Percentiles rank a stretch among this genome's conserved stretches.
These are phyloP conservation scores for Leptographium flavum DNA, from an alignment of 2,329 filamentous ascomycete genomes.

Conservation along the genomic window DNA sequence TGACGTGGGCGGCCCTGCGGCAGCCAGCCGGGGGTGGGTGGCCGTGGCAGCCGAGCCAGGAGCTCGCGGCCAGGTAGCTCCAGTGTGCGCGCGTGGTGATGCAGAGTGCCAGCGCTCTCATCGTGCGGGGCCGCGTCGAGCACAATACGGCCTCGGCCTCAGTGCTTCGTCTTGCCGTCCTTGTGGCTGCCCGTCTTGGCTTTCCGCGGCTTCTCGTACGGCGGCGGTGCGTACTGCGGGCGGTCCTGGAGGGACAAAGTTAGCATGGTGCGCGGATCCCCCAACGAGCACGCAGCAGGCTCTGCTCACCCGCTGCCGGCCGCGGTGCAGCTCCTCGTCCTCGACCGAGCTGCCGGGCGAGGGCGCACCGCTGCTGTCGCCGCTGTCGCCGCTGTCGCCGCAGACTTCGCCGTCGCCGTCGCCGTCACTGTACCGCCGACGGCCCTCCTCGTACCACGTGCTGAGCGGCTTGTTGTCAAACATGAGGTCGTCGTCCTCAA, in stretches of 20 bases:
- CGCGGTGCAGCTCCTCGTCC: constrained; percentile 25
- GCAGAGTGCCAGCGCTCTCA: too few species aligned
- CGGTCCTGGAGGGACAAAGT: constrained; percentile 4
- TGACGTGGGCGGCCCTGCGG: too few species aligned
- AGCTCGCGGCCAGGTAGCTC: too few species aligned
- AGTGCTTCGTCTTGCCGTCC: constrained; percentile 5
- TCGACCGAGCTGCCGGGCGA: constrained; percentile 10
- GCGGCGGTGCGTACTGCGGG: constrained; percentile 10
- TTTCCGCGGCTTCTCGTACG: constrained; percentile 9
- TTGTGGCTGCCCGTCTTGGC: constrained; percentile 5
- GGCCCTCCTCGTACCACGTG: constrained; percentile 46
- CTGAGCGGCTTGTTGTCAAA: constrained; percentile 46
- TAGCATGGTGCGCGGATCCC: not conserved
- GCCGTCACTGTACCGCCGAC: constrained; percentile 26
- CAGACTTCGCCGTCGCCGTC: too few species aligned
- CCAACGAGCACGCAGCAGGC: not conserved
- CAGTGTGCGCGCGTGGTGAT: too few species aligned
- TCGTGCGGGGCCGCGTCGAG: too few species aligned
- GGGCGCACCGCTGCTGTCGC: constrained; percentile 8
- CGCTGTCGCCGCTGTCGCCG: constrained; percentile 22
- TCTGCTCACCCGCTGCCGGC: constrained; percentile 21
- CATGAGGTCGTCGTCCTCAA: constrained; percentile 46
- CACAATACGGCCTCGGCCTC: not conserved
- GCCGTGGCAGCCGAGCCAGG: too few species aligned
- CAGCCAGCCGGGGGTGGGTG: too few species aligned